Evolutionary conservation across 768 basidiomycete genomes (phyloP), one percentile per base, ranked within the genome.

Genomic region (Gloeopeniophorella convolvens): DNA sequence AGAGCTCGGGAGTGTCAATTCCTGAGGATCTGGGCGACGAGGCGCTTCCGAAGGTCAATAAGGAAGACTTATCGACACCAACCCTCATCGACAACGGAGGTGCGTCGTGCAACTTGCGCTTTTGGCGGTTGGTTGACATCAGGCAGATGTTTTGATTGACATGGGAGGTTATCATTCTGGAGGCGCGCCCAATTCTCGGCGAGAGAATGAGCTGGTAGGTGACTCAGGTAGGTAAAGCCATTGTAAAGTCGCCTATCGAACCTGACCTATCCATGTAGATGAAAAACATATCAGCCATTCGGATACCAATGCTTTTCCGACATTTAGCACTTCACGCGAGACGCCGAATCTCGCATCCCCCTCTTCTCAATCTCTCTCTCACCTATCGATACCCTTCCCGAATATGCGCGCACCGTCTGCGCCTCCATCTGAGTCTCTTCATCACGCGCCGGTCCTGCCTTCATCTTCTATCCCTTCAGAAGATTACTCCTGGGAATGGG

Each of bases 401-500:
- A 51, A 34, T 37, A 35, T 62, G 39, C 79, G 78, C 24, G 76
- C 76, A 2, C 75, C 76, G 12, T 84, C 83, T 11, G 82, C 80
- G 58, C 80, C 84, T 3, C 80, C 79, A 8, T 76, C 75, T 6
- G 79, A 80, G 48, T 6, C 35, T 10, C 27, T n/a, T n/a, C 42
- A 13, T 44, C 52, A 4, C 39, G 26, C 21, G 30, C 53, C 18
- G 42, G 54, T 15, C 49, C 55, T 16, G 30, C 36, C n/a, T 10
- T 36, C 11, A 23, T 37, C 31, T 37, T 55, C 31, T 56, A 49
- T 42, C 48, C 55, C 47, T 5, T 16, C 74, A 3, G 81, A 80
- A 48, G 85, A 89, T 61, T 92, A 92, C 60, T 86, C 87, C 5
- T 94, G 92, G 92, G 93, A 94, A 59, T 94, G 92, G 91, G 91